phyloP scores from a whole-genome alignment of 352 stramenopile genomes.

The Pythium rhizo-oryzae region DNA sequence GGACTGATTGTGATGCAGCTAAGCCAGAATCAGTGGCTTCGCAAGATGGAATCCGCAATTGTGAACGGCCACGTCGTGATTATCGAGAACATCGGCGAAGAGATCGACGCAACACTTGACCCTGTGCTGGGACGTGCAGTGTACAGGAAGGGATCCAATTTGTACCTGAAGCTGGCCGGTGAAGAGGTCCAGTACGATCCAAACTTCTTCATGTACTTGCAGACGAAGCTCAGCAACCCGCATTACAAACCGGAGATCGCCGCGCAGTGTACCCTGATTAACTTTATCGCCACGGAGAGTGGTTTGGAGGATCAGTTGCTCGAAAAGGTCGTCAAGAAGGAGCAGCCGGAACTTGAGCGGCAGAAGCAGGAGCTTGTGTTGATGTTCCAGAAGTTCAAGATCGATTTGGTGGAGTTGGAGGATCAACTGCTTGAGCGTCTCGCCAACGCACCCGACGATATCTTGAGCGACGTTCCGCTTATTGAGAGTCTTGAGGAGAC shows the following conservation, averaged over 20 bases:
- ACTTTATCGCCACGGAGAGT: conserved; percentile 93
- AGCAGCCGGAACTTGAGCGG: conserved; percentile 88
- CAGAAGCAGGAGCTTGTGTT: conserved; percentile 88
- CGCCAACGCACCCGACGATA: conserved; percentile 92
- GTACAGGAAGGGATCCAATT: conserved; percentile 95
- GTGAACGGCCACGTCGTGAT: conserved; percentile 96
- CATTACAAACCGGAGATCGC: conserved; percentile 92
- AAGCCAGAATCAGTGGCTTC: conserved; percentile 96
- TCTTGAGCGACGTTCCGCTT: conserved; percentile 89
- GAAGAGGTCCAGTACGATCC: conserved; percentile 91
- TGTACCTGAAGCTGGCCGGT: conserved; percentile 93
- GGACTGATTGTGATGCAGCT: conserved; percentile 94
- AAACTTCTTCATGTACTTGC: conserved; percentile 87
- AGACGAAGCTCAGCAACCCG: conserved; percentile 92
- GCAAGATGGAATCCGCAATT: conserved; percentile 94
- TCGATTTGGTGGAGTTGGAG: conserved; percentile 89
- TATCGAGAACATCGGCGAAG: conserved; percentile 97
- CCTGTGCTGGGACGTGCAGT: conserved; percentile 95
- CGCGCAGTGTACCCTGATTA: conserved; percentile 92
- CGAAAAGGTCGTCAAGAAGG: conserved; percentile 87
- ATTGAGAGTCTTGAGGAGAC: conserved; percentile 93
- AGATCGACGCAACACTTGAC: conserved; percentile 97
- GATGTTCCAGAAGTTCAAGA: conserved; percentile 93
- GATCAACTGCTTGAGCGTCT: conserved; percentile 89
- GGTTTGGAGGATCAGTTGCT: conserved; percentile 91